These are phyloP conservation scores for Hondaea fermentalgiana DNA, from an alignment of 108 stramenopile genomes.

Conservation along the genomic window DNA sequence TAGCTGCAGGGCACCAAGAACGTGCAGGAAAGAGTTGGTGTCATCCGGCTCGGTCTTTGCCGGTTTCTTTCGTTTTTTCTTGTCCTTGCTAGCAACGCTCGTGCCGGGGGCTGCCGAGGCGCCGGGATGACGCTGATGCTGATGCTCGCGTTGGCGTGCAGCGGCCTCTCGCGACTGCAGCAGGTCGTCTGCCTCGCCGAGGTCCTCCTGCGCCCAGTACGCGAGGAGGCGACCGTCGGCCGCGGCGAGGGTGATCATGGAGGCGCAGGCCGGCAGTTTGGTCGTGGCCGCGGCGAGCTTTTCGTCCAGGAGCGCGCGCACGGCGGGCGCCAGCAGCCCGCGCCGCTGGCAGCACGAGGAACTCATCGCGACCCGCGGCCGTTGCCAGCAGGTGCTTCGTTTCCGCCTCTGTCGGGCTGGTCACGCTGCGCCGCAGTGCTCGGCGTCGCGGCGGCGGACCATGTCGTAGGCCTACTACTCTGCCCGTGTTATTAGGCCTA, in stretches of 20 bases:
- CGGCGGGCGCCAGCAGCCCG: background rate
- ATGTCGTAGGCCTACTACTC: too few species aligned
- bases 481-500: too few species aligned
- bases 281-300: background rate
- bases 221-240: background rate
- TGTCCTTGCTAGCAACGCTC: too few species aligned
- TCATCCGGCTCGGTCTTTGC: too few species aligned
- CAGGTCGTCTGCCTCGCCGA: background rate
- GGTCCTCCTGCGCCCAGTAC: background rate
- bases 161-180: background rate
- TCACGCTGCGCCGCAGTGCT: background rate
- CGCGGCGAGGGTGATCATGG: background rate
- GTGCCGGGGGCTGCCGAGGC: too few species aligned
- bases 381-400: background rate
- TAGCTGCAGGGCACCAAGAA: too few species aligned
- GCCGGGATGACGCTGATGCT: too few species aligned
- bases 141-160: background rate
- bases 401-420: background rate
- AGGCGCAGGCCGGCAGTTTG: background rate
- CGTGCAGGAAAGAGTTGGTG: too few species aligned
- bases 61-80: too few species aligned
- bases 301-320: background rate
- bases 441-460: background rate
- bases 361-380: background rate
- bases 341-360: slow-evolving; percentile 8